A percentile compares a stretch with the other conserved stretches of the same genome.
Conservation (phyloP, 2,329 filamentous ascomycete genomes). For the Cladophialophora carrionii region DNA sequence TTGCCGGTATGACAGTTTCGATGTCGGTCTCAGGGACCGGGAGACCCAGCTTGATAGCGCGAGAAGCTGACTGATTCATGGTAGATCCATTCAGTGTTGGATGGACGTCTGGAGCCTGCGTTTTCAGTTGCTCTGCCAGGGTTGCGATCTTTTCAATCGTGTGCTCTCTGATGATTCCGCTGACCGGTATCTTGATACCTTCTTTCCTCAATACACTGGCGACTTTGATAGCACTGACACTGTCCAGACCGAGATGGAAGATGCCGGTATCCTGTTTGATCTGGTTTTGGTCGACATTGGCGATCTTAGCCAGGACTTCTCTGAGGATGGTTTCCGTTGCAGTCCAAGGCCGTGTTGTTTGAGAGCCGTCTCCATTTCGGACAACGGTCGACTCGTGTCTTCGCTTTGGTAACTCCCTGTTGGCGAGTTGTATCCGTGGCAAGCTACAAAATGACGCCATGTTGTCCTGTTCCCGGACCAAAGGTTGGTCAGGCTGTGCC, state of each 20-base stretch:
- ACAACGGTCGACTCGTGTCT: background rate
- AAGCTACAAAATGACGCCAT: conserved; percentile 65
- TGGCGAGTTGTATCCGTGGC: conserved; percentile 12
- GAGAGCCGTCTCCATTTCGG: background rate
- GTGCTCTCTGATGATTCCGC: conserved; percentile 68
- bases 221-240: conserved; percentile 87
- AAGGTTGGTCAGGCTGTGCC: conserved; percentile 50
- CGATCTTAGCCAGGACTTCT: conserved; percentile 58
- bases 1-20: conserved; percentile 66
- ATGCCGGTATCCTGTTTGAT: conserved; percentile 68
- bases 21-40: conserved; percentile 54
- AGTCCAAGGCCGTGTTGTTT: conserved; percentile 38
- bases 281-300: conserved; percentile 60
- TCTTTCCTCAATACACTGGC: conserved; percentile 69
- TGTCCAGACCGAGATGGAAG: conserved; percentile 86
- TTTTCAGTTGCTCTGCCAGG: conserved; percentile 9
- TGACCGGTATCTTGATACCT: conserved; percentile 66
- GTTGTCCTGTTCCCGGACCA: conserved; percentile 48
- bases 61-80: background rate
- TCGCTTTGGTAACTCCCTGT: no score
- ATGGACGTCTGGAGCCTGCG: background rate
- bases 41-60: conserved; percentile 6
- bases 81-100: background rate
- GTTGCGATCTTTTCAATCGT: conserved; percentile 68
- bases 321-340: conserved; percentile 48